A percentile compares a stretch with the other conserved stretches of the same genome.
These are phyloP conservation scores for Fomes fomentarius DNA, from an alignment of 1,284 basidiomycete genomes.

Conservation along the genomic window DNA sequence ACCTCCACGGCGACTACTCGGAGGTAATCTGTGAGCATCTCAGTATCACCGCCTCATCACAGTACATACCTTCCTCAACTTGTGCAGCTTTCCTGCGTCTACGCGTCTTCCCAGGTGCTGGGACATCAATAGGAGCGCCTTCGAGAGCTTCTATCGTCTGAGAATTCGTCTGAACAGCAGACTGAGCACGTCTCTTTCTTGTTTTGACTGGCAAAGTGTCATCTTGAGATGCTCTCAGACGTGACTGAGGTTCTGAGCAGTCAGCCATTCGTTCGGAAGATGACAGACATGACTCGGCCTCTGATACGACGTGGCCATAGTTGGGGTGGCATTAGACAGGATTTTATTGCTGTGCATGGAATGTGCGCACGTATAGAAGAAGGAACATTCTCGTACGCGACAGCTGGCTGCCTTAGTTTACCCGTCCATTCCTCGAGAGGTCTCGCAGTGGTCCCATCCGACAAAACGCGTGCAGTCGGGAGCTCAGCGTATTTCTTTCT, in stretches of 20 bases:
- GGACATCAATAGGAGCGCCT: not conserved
- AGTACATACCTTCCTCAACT: slow-evolving; percentile 1
- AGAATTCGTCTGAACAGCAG: not conserved
- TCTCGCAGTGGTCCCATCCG: slow-evolving; percentile 40
- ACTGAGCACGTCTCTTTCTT: slow-evolving; percentile 14
- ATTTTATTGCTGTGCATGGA: slow-evolving; percentile 13
- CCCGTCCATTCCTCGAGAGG: slow-evolving; percentile 32
- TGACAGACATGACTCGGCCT: not conserved
- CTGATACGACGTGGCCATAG: not conserved
- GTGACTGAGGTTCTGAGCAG: not conserved
- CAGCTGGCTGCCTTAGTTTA: slow-evolving; percentile 20
- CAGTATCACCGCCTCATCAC: too few species aligned
- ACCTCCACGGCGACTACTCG: not conserved
- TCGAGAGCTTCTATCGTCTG: not conserved
- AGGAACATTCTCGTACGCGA: slow-evolving; percentile 6
- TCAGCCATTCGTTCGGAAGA: not conserved
- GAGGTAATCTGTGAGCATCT: not conserved
- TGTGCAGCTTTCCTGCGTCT: slow-evolving; percentile 2
- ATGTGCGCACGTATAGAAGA: slow-evolving; percentile 24
- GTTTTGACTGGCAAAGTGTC: not conserved
- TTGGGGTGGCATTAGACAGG: slow-evolving; percentile 1
- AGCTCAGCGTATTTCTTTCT: slow-evolving; percentile 61
- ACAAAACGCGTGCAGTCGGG: slow-evolving; percentile 46
- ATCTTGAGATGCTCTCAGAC: not conserved
- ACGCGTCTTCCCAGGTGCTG: not conserved